Evolutionary conservation across 1,284 basidiomycete species (phyloP).

Genomic region (Malassezia vespertilionis): DNA sequence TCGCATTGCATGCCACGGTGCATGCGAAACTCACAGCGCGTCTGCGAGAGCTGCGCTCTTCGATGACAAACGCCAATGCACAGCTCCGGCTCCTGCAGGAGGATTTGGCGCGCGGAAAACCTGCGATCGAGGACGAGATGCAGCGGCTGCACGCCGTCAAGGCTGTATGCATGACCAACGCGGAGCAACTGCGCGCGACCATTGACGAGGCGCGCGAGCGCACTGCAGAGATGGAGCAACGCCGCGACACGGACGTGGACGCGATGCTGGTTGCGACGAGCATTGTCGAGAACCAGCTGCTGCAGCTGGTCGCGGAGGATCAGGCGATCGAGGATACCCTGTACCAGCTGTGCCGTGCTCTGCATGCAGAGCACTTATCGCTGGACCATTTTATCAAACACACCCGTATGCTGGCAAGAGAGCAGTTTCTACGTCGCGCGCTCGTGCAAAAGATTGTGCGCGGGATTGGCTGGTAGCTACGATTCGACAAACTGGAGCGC

Average conservation of each 20-base stretch:
- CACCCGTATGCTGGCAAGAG: conserved; percentile 37
- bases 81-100: conserved; percentile 66
- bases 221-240: conserved; percentile 52
- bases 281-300: conserved; percentile 52
- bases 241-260: conserved; percentile 29
- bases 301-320: conserved; percentile 94
- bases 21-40: conserved; percentile 64
- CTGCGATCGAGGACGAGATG: conserved; percentile 90
- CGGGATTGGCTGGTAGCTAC: conserved; percentile 28
- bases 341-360: conserved; percentile 85
- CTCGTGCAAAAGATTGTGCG: conserved; percentile 36
- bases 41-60: conserved; percentile 58
- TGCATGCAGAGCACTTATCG: conserved; percentile 61
- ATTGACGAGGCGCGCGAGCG: conserved; percentile 60
- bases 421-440: conserved; percentile 43
- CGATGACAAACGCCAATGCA: conserved; percentile 60
- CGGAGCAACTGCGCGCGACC: conserved; percentile 57
- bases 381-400: conserved; percentile 43
- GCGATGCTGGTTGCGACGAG: conserved; percentile 32
- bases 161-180: conserved; percentile 73
- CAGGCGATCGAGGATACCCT: conserved; percentile 96
- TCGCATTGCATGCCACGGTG: conserved; percentile 70
- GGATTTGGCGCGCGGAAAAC: conserved; percentile 76
- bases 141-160: conserved; percentile 85
- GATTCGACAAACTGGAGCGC: not conserved